phyloP scores from a whole-genome alignment of 805 yeast species.

The Candida khao-thaluensis region DNA sequence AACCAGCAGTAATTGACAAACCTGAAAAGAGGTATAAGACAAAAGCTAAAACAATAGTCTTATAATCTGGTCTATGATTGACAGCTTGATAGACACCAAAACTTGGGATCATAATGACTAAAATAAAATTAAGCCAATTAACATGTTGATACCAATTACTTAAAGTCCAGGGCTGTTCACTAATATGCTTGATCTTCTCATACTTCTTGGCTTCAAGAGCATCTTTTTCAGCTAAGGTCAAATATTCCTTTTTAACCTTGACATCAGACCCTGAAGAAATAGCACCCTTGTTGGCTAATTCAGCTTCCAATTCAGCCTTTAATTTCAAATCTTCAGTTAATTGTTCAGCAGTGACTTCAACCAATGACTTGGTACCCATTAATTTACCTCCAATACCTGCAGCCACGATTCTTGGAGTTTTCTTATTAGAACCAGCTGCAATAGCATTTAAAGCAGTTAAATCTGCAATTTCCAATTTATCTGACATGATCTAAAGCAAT shows the following conservation, averaged over 20 bases:
- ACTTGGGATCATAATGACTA: conserved; percentile 62
- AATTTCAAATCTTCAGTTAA: conserved; percentile 49
- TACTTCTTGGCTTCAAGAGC: conserved; percentile 40
- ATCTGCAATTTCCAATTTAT: conserved; percentile 43
- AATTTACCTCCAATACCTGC: conserved; percentile 72
- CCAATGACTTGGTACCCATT: conserved; percentile 80
- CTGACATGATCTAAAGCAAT: conserved; percentile 12
- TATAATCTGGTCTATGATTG: conserved; percentile 47
- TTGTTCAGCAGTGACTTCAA: conserved; percentile 64
- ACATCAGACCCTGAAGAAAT: neutral
- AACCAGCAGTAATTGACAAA: conserved; percentile 79
- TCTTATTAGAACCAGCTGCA: conserved; percentile 79
- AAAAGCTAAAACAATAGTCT: conserved; percentile 55
- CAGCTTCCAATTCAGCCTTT: conserved; percentile 4
- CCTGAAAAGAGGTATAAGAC: conserved; percentile 61
- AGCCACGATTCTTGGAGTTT: conserved; percentile 69
- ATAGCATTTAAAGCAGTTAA: conserved; percentile 70
- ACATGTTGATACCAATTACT: conserved; percentile 71
- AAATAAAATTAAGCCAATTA: conserved; percentile 72
- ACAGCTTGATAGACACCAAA: conserved; percentile 49
- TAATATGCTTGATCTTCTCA: conserved; percentile 52
- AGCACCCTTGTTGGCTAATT: neutral
- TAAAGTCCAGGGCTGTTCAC: conserved; percentile 76
- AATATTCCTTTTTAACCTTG: neutral
- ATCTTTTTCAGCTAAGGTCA: conserved; percentile 36